Conservation (phyloP, 2,329 filamentous ascomycete genomes). For the Juglanconis juglandina region DNA sequence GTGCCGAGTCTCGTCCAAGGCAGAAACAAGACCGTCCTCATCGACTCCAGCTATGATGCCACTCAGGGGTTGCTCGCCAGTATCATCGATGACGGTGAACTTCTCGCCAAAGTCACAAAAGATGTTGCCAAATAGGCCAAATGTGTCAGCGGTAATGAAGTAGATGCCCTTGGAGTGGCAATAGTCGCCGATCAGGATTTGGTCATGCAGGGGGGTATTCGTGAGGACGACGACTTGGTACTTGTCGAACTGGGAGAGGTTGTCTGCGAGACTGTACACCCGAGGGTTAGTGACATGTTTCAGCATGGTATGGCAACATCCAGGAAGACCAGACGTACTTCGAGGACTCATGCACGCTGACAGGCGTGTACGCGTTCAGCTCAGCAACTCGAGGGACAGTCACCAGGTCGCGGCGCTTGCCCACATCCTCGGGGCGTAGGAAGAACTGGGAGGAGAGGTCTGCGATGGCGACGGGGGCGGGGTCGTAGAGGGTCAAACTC, state of each 20-base stretch:
- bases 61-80: constrained; percentile 79
- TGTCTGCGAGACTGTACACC: constrained; percentile 60
- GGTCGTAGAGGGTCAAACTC: constrained; percentile 90
- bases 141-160: constrained; percentile 82
- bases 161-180: constrained; percentile 93
- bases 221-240: constrained; percentile 94
- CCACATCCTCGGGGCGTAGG: constrained; percentile 80
- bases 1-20: constrained; percentile 90
- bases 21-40: constrained; percentile 85
- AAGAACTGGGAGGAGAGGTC: constrained; percentile 98
- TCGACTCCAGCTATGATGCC: constrained; percentile 90
- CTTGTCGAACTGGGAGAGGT: constrained; percentile 79
- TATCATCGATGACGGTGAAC: constrained; percentile 86
- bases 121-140: constrained; percentile 88
- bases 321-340: constrained; percentile 37
- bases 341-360: constrained; percentile 67
- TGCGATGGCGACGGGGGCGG: constrained; percentile 74
- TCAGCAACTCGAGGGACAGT: constrained; percentile 89
- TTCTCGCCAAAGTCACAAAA: constrained; percentile 97
- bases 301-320: neutral
- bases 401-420: constrained; percentile 82
- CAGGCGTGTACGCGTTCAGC: constrained; percentile 93
- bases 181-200: constrained; percentile 83
- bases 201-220: constrained; percentile 73
- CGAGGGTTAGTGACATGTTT: constrained; percentile 14